phyloP scores from a whole-genome alignment of 164 flowering plant species.

The Piper longum region DNA sequence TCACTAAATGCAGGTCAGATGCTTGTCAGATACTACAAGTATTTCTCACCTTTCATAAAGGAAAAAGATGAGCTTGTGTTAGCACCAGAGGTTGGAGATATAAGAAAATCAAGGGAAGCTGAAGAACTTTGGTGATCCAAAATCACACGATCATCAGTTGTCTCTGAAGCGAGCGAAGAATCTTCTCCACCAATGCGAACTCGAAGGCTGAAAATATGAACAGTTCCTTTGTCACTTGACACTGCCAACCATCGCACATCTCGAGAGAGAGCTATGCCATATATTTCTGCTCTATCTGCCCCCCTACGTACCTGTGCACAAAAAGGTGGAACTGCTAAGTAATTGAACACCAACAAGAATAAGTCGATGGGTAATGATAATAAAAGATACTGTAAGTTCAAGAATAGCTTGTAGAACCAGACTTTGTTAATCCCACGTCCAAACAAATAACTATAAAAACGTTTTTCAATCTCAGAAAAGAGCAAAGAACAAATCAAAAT shows the following conservation, averaged over 20 bases:
- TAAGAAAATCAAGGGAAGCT: constrained; percentile 45
- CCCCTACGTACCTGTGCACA: constrained; percentile 46
- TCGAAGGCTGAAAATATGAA: constrained; percentile 49
- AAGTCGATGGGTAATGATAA: no score
- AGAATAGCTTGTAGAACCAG: no score
- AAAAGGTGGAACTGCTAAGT: not conserved
- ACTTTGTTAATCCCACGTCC: no score
- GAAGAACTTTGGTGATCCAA: constrained; percentile 44
- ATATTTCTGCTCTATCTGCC: constrained; percentile 37
- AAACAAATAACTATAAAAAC: no score
- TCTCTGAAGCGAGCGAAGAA: constrained; percentile 19
- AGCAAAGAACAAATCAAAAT: no score
- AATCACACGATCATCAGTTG: constrained; percentile 17
- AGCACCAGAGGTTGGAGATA: constrained; percentile 47
- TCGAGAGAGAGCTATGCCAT: constrained; percentile 44
- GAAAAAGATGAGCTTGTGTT: constrained; percentile 73
- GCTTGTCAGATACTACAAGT: not conserved
- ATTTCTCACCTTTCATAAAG: constrained; percentile 73
- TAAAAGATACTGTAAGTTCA: no score
- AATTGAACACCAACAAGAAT: no score
- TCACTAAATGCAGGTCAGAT: not conserved
- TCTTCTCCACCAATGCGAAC: constrained; percentile 71
- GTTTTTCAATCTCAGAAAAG: no score
- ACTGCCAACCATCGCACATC: constrained; percentile 54
- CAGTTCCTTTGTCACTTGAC: constrained; percentile 54